Evolutionary conservation across 805 yeast species (phyloP), one percentile per base, ranked within the genome.

Genomic region (Candida palmyrensis): DNA sequence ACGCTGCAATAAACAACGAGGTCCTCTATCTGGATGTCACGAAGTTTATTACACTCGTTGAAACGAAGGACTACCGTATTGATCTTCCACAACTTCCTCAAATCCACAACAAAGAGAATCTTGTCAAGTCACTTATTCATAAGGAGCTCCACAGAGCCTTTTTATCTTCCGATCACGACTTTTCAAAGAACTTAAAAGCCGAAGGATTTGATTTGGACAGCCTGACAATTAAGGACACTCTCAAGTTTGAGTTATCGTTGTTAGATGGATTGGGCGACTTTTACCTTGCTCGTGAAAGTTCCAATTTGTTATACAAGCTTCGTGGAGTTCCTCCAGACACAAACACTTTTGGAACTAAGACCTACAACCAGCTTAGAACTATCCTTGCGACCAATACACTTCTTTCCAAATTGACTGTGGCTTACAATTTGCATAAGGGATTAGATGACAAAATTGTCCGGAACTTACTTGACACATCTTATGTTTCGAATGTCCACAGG

Each of bases 201-300:
- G 30, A 37, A 16, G 53, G 45, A 10, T 49, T 47, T 16, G 44
- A 42, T n/a, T 37, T 52, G 18, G 43, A 49, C 24, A 14, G 18
- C 15, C 39, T 40, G 12, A 44, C 41, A 11, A 47, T 49, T 8
- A 45, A 45, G 31, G 40, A 38, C 6, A 44, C 58, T n/a, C 38
- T 56, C 16, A 45, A 59, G 25, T 46, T 56, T 38, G 67, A 62
- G 32, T 47, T 62, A 22, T 59, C 65, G 23, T 59, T 60, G 34
- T 52, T 57, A 29, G 70, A 64, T 37, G 70, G 70, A 1, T 48
- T 64, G 30, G 70, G 70, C 1, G 70, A 64, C 43, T 57, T 59
- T 35, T 59, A 51, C 36, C 47, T 64, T 18, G 62, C 67, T 10
- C 45, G 55, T n/a, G 67, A 57, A 34, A 49, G 65, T 2, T 53